These are phyloP conservation scores for Fraxinus floribunda DNA, from an alignment of 305 asterid species.

Conservation along the genomic window DNA sequence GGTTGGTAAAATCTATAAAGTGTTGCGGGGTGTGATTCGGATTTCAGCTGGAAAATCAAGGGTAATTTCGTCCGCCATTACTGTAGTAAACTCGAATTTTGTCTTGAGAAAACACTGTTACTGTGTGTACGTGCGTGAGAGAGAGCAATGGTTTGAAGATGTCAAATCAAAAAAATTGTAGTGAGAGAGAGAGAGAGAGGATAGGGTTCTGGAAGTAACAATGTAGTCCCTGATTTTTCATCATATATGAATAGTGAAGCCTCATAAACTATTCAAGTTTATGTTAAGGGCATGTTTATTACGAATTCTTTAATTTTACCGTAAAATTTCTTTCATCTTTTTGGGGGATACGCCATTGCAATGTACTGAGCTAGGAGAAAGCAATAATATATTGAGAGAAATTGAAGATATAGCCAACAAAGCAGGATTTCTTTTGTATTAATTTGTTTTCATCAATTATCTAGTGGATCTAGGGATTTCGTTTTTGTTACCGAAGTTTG, in stretches of 20 bases:
- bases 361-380: no score
- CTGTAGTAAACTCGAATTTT: constrained; percentile 32
- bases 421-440: no score
- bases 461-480: no score
- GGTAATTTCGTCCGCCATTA: constrained; percentile 43
- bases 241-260: neutral
- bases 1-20: constrained; percentile 44
- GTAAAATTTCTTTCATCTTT: no score
- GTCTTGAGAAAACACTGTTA: constrained; percentile 13
- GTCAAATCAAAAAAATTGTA: no score
- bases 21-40: constrained; percentile 22
- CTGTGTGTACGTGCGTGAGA: constrained; percentile 9
- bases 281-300: neutral
- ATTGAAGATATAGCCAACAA: no score
- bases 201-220: neutral
- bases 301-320: no score
- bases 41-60: constrained; percentile 10
- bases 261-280: neutral
- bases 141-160: constrained; percentile 12
- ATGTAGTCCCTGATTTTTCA: neutral
- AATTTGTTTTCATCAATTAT: no score
- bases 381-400: no score
- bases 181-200: no score
- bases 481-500: no score
- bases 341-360: no score